Evolutionary conservation across 148 eudicot genomes (phyloP), one percentile per base, ranked within the genome.

Genomic region (Silene uniflora): DNA sequence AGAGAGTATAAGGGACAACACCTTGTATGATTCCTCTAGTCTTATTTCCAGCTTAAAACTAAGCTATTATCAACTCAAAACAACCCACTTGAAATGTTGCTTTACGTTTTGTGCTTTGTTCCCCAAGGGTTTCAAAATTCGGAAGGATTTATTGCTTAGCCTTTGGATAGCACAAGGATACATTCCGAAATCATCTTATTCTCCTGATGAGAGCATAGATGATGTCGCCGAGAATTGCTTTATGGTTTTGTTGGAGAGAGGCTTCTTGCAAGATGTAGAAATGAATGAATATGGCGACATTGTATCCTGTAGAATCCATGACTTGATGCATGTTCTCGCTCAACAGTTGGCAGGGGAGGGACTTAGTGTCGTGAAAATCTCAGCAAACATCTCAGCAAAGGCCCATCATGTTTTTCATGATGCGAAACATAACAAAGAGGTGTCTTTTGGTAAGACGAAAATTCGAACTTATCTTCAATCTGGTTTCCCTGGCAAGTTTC

Each of bases 51-150:
- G 62, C 13, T 35, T 84, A 19, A 81, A 61, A 39, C 27, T 80
- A 22, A 80, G 87, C 29, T 87, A 82, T 61, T 49, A 82, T 67
- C 73, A 76, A 16, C 76, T 87, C 27, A 69, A 71, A 3, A 7
- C 67, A 3, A 5, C 62, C 11, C 18, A 69, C 11, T 62, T 87
- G 44, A 82, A 84, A 68, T 71, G 74, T 8, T 87, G 89, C 39
- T 87, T 84, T 78, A 76, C 76, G 2, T 62, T 12, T 23, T 74
- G 77, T 46, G 76, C 76, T 27, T 58, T 73, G 54, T 73, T 73
- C 23, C 76, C 76, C 67, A 73, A 61, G 67, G 67, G 42, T 62
- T 62, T 10, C 7, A 17, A 42, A 6, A 62, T 74, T 42, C 55
- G 1, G 0, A 74, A 74, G 59, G 69, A 74, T n/a, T 4, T 39